phyloP scores from a whole-genome alignment of 75 land plant genomes.

The Chamaecyparis obtusa region DNA sequence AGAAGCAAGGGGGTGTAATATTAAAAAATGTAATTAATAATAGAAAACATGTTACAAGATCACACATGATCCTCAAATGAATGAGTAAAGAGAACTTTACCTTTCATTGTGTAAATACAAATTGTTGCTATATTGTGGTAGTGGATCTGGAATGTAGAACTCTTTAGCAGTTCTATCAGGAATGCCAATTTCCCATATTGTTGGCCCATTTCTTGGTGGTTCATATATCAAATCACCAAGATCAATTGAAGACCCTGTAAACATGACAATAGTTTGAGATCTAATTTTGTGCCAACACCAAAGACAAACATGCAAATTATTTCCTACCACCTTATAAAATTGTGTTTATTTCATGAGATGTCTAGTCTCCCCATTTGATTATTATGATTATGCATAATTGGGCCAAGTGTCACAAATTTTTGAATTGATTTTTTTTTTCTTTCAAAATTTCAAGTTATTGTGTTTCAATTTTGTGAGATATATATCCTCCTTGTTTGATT shows the following conservation, averaged over 20 bases:
- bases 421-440: too few species aligned
- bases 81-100: slow-evolving; percentile 18
- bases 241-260: slow-evolving; percentile 35
- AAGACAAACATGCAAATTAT: not conserved
- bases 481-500: too few species aligned
- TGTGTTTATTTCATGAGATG: too few species aligned
- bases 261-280: not conserved
- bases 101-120: slow-evolving; percentile 41
- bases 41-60: not conserved
- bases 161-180: slow-evolving; percentile 44
- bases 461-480: too few species aligned
- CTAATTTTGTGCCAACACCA: not conserved
- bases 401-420: too few species aligned
- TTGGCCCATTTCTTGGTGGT: slow-evolving; percentile 48
- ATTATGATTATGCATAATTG: too few species aligned
- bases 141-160: slow-evolving; percentile 42
- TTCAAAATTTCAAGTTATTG: too few species aligned
- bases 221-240: slow-evolving; percentile 32
- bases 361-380: too few species aligned
- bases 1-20: not conserved
- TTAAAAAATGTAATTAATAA: not conserved
- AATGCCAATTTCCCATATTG: slow-evolving; percentile 57
- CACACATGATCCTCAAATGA: not conserved
- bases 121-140: slow-evolving; percentile 31
- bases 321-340: not conserved